Evolutionary conservation across 208 protist species (phyloP), one percentile per base, ranked within the genome.

Genomic region (Crithidia sp.): DNA sequence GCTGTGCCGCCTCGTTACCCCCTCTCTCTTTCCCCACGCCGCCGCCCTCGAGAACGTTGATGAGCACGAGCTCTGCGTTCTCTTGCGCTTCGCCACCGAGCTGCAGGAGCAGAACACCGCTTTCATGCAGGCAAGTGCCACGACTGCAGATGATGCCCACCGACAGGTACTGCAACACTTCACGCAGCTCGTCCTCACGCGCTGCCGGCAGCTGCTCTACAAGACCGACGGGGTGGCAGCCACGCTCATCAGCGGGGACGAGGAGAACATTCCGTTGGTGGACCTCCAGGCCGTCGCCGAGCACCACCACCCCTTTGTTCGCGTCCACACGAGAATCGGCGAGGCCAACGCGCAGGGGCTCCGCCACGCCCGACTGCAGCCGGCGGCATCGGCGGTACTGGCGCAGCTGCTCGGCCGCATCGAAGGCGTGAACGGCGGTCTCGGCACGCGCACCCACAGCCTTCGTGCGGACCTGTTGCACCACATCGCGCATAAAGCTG

Each of bases 251-350:
- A 93, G 82, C 70, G 83, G 83, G 5, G 91, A 96, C 58, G 86
- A 78, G 9, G 86, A 81, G 72, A 75, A 83, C 60, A 84, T 96
- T 55, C 92, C 92, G 0, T 52, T 96, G 6, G 73, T 95, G 9
- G 84, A 89, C 13, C 50, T 92, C 36, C 92, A 96, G 64, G 28
- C 82, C 28, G 79, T 86, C 50, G 62, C 86, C 2, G 92, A 96
- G 54, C 65, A 77, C 39, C 68, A 78, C 17, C 82, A 93, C 58
- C 88, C 85, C 7, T 67, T 74, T 9, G 83, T 87, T 40, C 74
- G 86, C 13, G 76, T 96, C 28, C 92, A 96, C 75, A 76, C 84
- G 57, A 88, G 89, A 45, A 75, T 96, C 10, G 89, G 89, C 58
- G 84, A 82, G 56, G 67, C 81, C 3, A 89, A 91, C 70, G 89